These are phyloP conservation scores for Davidsoniella virescens DNA, from an alignment of 2,329 filamentous ascomycete species.

Conservation along the genomic window DNA sequence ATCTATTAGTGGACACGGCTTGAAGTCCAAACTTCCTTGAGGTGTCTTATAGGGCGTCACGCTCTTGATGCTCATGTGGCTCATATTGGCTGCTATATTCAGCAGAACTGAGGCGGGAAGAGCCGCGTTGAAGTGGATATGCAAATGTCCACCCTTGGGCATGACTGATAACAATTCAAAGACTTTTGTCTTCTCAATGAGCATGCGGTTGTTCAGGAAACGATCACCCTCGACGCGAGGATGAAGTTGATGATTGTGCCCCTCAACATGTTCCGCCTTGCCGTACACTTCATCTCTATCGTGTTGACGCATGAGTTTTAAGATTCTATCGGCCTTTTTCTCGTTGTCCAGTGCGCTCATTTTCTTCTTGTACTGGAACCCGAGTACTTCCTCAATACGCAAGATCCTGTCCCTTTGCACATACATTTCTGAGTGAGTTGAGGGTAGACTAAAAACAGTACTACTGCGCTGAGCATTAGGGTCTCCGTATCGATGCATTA, in stretches of 20 bases:
- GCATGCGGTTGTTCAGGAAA: conserved; percentile 37
- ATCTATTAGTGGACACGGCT: conserved; percentile 27
- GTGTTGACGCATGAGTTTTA: conserved; percentile 22
- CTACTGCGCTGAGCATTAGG: too few species aligned
- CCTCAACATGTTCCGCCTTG: conserved; percentile 13
- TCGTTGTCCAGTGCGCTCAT: conserved; percentile 22
- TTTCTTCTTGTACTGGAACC: conserved; percentile 26
- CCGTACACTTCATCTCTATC: conserved; percentile 25
- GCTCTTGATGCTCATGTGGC: conserved; percentile 55
- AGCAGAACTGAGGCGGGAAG: conserved; percentile 45
- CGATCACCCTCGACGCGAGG: conserved; percentile 27
- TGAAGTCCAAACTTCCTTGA: background rate
- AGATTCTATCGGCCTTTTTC: conserved; percentile 22
- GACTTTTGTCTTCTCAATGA: conserved; percentile 40
- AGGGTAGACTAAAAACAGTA: too few species aligned
- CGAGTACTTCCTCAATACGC: conserved; percentile 21
- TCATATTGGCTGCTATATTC: conserved; percentile 34
- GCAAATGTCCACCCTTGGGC: conserved; percentile 58
- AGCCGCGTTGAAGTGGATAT: conserved; percentile 67
- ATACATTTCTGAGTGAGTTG: background rate
- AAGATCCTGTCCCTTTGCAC: background rate
- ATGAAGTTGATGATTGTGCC: background rate
- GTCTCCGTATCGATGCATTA: too few species aligned
- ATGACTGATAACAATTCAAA: conserved; percentile 39
- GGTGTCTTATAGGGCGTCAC: conserved; percentile 26